Conservation (phyloP, 2,329 filamentous ascomycete genomes). For the Colletotrichum graminicola region DNA sequence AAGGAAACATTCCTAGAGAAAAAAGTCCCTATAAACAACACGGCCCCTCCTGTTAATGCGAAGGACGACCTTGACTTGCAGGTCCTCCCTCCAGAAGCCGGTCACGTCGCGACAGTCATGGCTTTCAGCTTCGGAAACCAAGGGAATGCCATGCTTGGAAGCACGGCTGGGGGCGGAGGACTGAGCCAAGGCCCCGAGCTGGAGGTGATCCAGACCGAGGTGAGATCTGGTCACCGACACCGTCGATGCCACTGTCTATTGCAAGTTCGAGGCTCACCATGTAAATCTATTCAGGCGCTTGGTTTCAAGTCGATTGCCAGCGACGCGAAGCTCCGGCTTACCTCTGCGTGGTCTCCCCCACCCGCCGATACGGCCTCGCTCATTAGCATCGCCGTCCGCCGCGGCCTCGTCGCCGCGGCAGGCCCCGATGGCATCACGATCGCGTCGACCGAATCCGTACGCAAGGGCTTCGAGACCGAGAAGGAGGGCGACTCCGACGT, state of each 20-base stretch:
- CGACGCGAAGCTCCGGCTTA: slow-evolving; percentile 85
- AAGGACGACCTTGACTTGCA: slow-evolving; percentile 47
- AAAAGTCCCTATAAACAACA: slow-evolving; percentile 26
- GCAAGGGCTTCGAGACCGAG: slow-evolving; percentile 75
- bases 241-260: slow-evolving; percentile 37
- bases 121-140: slow-evolving; percentile 72
- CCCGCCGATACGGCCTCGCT: slow-evolving; percentile 85
- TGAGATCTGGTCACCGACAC: slow-evolving; percentile 54
- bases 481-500: slow-evolving; percentile 73
- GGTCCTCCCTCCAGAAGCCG: slow-evolving; percentile 45
- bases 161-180: slow-evolving; percentile 54
- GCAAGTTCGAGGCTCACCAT: slow-evolving; percentile 33
- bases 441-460: slow-evolving; percentile 80
- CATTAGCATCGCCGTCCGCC: slow-evolving; percentile 82
- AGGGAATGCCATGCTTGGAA: slow-evolving; percentile 58
- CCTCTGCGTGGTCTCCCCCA: slow-evolving; percentile 80
- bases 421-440: slow-evolving; percentile 84
- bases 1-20: not conserved
- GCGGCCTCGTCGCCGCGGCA: slow-evolving; percentile 87
- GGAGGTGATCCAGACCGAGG: slow-evolving; percentile 85
- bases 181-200: slow-evolving; percentile 72
- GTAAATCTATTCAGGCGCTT: slow-evolving; percentile 65
- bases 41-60: slow-evolving; percentile 43
- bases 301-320: slow-evolving; percentile 85
- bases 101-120: slow-evolving; percentile 64